Base-by-base conservation (phyloP, 106 monocot genomes). In the Allium cepa region DNA sequence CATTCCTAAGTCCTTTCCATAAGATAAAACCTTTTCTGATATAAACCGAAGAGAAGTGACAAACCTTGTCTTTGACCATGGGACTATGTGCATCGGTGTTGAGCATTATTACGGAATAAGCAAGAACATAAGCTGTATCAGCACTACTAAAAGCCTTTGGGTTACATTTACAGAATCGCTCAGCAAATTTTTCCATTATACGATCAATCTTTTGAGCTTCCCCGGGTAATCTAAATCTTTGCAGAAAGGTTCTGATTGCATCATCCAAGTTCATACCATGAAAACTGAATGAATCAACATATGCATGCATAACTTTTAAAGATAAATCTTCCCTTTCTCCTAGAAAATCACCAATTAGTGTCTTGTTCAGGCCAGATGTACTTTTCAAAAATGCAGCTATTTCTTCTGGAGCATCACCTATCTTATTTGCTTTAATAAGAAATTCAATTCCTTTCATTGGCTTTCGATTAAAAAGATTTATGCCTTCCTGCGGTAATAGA, bases 241-340 rank as follows among this genome's bases (percentile, higher is more conserved):
- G 84, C 47, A 99, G 67, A 65, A 99, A 90, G 56, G 73, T 49
- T 67, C 92, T 82, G 15, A 99, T 92, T 56, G 97, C 87, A 70
- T 99, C 92, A 81, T 99, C 97, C 72, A 99, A 92, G 60, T 93
- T 83, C 76, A 83, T 90, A 22, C 77, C 92, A 81, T 92, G 97
- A 80, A 99, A 99, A 75, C 87, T 87, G 79, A 90, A 99, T 58
- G 97, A 82, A 87, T 99, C 97, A 50, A 92, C 97, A 92, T 90
- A 99, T 17, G 92, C 80, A 85, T 92, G 97, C 97, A 99, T 99
- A 28, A 99, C 87, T 76, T 99, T 92, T 57, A 92, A 80, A 27
- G 87, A 57, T 49, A 90, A 67, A 1, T 93, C 97, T 68, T 99
- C 90, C 76, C 92, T 92, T 76, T 93, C 97, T 62, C 97, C 97